A percentile compares a stretch with the other conserved stretches of the same genome.
These are phyloP conservation scores for Tetratostichococcus sp. DNA, from an alignment of 139 green algal species.

Conservation along the genomic window DNA sequence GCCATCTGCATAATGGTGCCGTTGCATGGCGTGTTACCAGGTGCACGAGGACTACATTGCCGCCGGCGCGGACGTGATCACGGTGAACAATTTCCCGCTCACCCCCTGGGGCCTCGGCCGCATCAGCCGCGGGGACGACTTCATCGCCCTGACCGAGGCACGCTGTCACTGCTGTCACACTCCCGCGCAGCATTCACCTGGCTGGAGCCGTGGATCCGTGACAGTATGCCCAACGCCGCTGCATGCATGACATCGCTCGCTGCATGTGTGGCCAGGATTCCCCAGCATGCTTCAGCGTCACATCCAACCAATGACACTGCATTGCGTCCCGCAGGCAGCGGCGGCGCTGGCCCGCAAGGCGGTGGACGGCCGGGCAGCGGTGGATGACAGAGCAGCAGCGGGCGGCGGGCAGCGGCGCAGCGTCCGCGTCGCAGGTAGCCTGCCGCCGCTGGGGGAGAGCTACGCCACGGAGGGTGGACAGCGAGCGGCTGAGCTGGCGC, in stretches of 20 bases:
- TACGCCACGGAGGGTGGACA: constrained; percentile 9
- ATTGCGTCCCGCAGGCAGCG: neutral
- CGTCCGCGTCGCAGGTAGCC: constrained; percentile 7
- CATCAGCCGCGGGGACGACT: neutral
- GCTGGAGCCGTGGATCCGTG: no score
- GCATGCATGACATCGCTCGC: no score
- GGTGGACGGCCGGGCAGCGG: neutral
- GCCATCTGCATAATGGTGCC: no score
- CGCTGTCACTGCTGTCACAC: no score
- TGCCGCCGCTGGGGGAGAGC: constrained; percentile 29
- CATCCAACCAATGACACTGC: no score
- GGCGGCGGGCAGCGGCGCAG: neutral
- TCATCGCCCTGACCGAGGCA: neutral
- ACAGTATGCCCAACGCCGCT: no score
- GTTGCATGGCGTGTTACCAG: no score
- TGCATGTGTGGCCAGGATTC: no score
- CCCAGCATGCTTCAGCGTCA: no score
- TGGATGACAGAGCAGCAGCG: neutral
- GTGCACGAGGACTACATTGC: constrained; percentile 43
- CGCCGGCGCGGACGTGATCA: constrained; percentile 43
- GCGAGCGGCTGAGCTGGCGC: neutral
- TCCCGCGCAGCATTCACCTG: no score
- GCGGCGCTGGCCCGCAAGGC: neutral
- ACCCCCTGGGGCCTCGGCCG: constrained; percentile 35
- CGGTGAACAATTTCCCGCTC: constrained; percentile 53